Base-by-base conservation (phyloP, 208 protist species). In the Trypanosoma vivax region DNA sequence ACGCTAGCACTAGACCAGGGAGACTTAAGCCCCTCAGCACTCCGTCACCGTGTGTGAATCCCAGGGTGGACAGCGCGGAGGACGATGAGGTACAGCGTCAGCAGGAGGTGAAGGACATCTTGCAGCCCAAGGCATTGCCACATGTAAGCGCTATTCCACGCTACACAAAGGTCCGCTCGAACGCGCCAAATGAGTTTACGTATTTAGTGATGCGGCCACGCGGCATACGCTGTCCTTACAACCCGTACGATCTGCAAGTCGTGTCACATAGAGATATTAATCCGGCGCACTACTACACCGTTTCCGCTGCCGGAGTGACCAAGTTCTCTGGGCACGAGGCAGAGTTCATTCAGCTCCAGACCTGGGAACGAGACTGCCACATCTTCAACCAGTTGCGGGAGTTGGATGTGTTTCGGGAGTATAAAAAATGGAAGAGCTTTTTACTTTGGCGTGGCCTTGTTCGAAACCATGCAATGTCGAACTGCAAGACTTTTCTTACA, bases 161-260 rank as follows among this genome's bases (percentile, higher is more conserved):
- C 27, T 95, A 92, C 50, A 64, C 63, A 48, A 91, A 90, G 70
- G 1, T 77, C 2, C 70, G 81, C 11, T 88, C 82, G 10, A 91
- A 90, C 66, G 69, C 88, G 18, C 84, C 84, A 4, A 92, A 91
- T 38, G 82, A 93, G 70, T 96, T 96, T 50, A 80, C 85, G 10
- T 96, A 96, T 60, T 68, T 96, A 48, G 69, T 89, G 7, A 83
- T 86, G 72, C 83, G 86, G 0, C 77, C 79, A 9, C 75, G 82
- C 5, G 84, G 83, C 16, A 72, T 94, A n/a, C 77, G 81, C 25
- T 82, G 92, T 54, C 68, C 73, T 38, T 90, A 88, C 65, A 95
- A 96, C 65, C 92, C 95, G 40, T 98, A 98, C 71, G 83, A 98
- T 51, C 67, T 98, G 38, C 76, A 92, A 57, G 83, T 94, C 19